phyloP scores from a whole-genome alignment of 768 basidiomycete species.

The Tylopilus sp. region DNA sequence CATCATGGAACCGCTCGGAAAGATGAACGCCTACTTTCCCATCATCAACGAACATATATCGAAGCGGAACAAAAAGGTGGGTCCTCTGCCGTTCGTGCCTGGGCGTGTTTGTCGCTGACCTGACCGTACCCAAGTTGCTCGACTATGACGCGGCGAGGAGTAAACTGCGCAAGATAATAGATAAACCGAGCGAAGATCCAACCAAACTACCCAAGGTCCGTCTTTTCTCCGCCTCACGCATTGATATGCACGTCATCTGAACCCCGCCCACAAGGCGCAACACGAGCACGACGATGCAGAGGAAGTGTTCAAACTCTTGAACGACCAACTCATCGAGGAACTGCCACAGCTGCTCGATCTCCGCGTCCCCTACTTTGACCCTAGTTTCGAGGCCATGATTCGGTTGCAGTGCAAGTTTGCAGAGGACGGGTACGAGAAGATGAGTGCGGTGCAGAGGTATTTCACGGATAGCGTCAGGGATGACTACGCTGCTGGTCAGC shows the following conservation, averaged over 20 bases:
- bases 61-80: conserved; percentile 96
- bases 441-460: conserved; percentile 91
- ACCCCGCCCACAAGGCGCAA: conserved; percentile 55
- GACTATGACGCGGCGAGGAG: conserved; percentile 95
- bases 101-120: neutral
- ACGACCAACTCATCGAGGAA: conserved; percentile 87
- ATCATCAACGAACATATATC: conserved; percentile 89
- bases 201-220: conserved; percentile 81
- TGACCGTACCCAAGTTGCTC: conserved; percentile 55
- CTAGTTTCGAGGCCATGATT: conserved; percentile 98
- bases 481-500: conserved; percentile 94
- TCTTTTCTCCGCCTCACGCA: neutral
- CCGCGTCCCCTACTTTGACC: conserved; percentile 97
- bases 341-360: conserved; percentile 91
- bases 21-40: conserved; percentile 95
- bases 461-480: conserved; percentile 89
- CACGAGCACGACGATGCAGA: conserved; percentile 94
- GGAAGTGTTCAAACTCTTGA: conserved; percentile 90
- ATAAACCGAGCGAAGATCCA: conserved; percentile 92
- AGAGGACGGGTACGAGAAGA: conserved; percentile 96
- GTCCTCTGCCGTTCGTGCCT: neutral
- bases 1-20: conserved; percentile 92
- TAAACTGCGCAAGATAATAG: conserved; percentile 82
- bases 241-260: neutral
- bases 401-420: conserved; percentile 97